These are phyloP conservation scores for Quercus agrifolia DNA, from an alignment of 306 rosid species.

Conservation along the genomic window DNA sequence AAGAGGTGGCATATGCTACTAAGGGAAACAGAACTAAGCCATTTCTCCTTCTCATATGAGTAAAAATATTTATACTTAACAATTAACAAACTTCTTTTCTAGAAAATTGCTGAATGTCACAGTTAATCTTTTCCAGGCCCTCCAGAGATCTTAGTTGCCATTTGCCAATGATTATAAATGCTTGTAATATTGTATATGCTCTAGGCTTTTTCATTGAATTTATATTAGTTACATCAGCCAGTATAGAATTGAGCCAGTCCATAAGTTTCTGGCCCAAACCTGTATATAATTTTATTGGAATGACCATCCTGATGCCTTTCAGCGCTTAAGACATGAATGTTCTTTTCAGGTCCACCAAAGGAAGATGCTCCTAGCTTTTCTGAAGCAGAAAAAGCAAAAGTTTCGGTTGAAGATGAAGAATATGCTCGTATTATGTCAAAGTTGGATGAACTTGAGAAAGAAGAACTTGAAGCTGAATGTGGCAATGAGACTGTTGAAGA, in stretches of 20 bases:
- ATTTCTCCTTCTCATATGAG: no score
- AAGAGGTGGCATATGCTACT: neutral
- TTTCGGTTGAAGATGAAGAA: constrained; percentile 47
- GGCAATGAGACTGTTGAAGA: constrained; percentile 27
- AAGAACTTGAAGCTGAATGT: constrained; percentile 69
- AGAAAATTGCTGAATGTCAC: neutral
- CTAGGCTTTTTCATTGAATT: neutral
- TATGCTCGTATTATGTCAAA: constrained; percentile 50
- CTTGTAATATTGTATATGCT: neutral
- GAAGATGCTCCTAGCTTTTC: constrained; percentile 32
- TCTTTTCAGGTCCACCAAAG: constrained; percentile 34
- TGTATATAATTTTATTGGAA: neutral
- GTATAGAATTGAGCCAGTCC: neutral
- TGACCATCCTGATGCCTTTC: neutral
- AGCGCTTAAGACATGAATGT: constrained; percentile 1
- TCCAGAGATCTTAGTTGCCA: neutral
- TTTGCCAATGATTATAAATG: neutral
- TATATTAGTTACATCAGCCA: neutral
- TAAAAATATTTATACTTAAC: neutral
- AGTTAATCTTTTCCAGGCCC: neutral
- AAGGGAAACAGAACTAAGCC: neutral
- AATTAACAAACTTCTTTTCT: neutral
- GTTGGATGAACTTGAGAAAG: constrained; percentile 76
- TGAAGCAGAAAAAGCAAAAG: constrained; percentile 23
- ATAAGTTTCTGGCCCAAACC: neutral